Evolutionary conservation across 169 alveolate genomes (phyloP).

Genomic region (Eimeria sp.): DNA sequence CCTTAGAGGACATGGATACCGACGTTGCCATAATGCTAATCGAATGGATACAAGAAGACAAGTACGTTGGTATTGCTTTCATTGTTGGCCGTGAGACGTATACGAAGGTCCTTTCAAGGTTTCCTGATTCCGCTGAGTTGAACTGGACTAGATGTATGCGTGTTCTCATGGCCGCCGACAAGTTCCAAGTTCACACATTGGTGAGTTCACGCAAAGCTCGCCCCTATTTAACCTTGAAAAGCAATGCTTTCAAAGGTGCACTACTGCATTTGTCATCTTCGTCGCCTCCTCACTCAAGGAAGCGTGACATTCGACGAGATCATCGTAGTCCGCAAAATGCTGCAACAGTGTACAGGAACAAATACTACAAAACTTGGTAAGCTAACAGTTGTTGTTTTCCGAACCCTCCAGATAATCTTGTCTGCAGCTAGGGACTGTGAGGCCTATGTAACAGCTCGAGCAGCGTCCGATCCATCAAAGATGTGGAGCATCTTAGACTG

Average conservation of each 20-base stretch:
- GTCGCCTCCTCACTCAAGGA: slow-evolving; percentile 82
- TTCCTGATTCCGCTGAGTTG: slow-evolving; percentile 78
- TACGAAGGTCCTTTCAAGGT: not conserved
- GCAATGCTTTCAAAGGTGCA: slow-evolving; percentile 43
- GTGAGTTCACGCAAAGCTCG: slow-evolving; percentile 31
- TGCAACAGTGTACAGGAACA: slow-evolving; percentile 69
- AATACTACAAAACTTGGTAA: slow-evolving; percentile 75
- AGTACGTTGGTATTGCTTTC: slow-evolving; percentile 8
- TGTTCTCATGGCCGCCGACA: slow-evolving; percentile 79
- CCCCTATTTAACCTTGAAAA: no score
- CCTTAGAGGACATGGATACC: slow-evolving; percentile 73
- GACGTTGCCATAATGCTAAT: slow-evolving; percentile 78
- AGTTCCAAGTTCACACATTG: slow-evolving; percentile 74
- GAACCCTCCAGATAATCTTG: not conserved
- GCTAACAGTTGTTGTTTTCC: not conserved
- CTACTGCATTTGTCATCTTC: slow-evolving; percentile 80
- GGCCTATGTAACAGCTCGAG: slow-evolving; percentile 81
- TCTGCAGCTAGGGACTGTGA: slow-evolving; percentile 82
- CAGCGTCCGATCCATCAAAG: slow-evolving; percentile 81
- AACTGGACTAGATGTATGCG: slow-evolving; percentile 76
- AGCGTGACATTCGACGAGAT: slow-evolving; percentile 74
- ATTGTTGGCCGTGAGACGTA: not conserved
- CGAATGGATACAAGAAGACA: slow-evolving; percentile 82
- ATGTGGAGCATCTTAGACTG: slow-evolving; percentile 79
- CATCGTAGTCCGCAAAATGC: slow-evolving; percentile 76